These are phyloP conservation scores for Psilocybe cubensis DNA, from an alignment of 768 basidiomycete species.

Conservation along the genomic window DNA sequence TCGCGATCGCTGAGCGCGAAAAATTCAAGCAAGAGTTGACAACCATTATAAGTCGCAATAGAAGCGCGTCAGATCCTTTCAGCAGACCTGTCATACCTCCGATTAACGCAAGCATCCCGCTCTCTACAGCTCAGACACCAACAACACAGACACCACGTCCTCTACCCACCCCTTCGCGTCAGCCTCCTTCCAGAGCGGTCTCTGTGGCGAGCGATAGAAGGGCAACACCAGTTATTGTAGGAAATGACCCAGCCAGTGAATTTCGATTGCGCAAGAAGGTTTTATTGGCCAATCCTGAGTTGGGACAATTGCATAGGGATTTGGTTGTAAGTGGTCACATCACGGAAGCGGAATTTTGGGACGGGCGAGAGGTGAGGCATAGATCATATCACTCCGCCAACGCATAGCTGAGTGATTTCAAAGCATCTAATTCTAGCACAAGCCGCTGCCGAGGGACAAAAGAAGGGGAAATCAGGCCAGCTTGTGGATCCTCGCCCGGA, in stretches of 20 bases:
- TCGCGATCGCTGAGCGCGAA: conserved; percentile 75
- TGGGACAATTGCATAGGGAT: conserved; percentile 83
- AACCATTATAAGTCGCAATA: conserved; percentile 76
- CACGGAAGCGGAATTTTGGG: conserved; percentile 96
- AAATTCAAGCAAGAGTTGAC: conserved; percentile 82
- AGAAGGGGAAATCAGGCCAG: conserved; percentile 82
- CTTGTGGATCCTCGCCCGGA: conserved; percentile 89
- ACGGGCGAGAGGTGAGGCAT: conserved; percentile 79
- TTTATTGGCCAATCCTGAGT: conserved; percentile 74
- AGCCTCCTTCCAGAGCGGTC: conserved; percentile 60
- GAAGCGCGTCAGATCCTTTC: conserved; percentile 39
- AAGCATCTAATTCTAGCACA: conserved; percentile 81
- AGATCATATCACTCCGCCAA: background rate
- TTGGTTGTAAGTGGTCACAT: conserved; percentile 87
- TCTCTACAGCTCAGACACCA: conserved; percentile 35
- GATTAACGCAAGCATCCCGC: conserved; percentile 26
- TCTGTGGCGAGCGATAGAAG: conserved; percentile 61
- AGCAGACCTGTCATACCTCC: conserved; percentile 16
- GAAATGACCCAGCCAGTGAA: conserved; percentile 64
- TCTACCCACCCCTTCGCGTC: conserved; percentile 37
- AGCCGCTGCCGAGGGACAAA: conserved; percentile 71
- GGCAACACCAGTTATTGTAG: conserved; percentile 58
- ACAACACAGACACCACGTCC: conserved; percentile 20
- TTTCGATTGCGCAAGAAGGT: conserved; percentile 81
- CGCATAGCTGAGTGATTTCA: conserved; percentile 19